Percentiles rank a stretch among this genome's conserved stretches.
Evolutionary conservation across 805 yeast genomes (phyloP).

Genomic region (Nematodospora valgi): DNA sequence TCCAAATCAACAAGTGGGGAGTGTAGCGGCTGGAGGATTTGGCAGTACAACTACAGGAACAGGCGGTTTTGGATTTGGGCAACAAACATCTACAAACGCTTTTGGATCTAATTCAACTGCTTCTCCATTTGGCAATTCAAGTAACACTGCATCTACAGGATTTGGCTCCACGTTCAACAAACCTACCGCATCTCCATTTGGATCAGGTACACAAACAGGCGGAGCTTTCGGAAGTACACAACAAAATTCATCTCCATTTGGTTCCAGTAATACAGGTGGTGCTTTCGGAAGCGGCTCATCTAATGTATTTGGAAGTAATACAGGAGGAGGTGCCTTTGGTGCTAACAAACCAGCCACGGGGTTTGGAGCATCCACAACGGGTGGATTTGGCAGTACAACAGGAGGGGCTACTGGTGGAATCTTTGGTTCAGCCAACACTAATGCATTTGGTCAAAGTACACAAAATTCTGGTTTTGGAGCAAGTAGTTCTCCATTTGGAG

Average conservation of each 20-base stretch:
- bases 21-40: constrained; percentile 27
- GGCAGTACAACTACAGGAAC: constrained; percentile 22
- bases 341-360: constrained; percentile 19
- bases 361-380: constrained; percentile 12
- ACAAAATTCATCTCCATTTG: constrained; percentile 2
- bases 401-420: constrained; percentile 22
- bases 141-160: constrained; percentile 12
- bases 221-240: constrained; percentile 12
- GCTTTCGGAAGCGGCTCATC: constrained; percentile 12
- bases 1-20: constrained; percentile 33
- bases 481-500: constrained; percentile 24
- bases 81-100: not conserved
- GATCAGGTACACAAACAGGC: constrained; percentile 19
- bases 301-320: constrained; percentile 15
- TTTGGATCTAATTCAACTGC: constrained; percentile 12
- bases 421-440: constrained; percentile 20
- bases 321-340: constrained; percentile 29
- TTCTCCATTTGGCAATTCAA: constrained; percentile 21
- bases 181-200: constrained; percentile 27
- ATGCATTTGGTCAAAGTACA: constrained; percentile 14
- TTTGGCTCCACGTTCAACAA: constrained; percentile 35
- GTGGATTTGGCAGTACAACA: constrained; percentile 17
- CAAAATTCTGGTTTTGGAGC: constrained; percentile 15
- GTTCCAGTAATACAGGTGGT: constrained; percentile 6
- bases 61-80: constrained; percentile 18